A percentile compares a stretch with the other conserved stretches of the same genome.
phyloP scores from a whole-genome alignment of 352 stramenopile genomes.

The Globisporangium lucens region DNA sequence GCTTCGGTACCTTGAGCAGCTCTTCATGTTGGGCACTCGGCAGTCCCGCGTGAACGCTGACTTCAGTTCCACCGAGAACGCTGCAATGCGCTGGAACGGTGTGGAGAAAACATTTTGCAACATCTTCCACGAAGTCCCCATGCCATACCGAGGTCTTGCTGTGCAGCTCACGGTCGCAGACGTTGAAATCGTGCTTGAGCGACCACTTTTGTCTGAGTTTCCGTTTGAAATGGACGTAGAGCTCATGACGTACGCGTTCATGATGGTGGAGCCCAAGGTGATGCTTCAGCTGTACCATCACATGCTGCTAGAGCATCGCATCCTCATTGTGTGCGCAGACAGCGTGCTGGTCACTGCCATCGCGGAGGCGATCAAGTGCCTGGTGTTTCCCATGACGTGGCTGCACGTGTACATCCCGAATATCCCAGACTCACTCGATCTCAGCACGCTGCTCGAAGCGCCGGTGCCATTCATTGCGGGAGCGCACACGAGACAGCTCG shows the following conservation, averaged over 20 bases:
- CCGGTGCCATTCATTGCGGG: constrained; percentile 53
- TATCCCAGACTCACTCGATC: constrained; percentile 45
- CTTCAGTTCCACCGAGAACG: background rate
- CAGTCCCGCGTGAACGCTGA: constrained; percentile 20
- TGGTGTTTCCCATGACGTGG: constrained; percentile 49
- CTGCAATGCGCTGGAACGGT: constrained; percentile 4
- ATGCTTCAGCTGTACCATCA: constrained; percentile 41
- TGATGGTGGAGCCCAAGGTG: constrained; percentile 34
- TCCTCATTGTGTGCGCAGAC: constrained; percentile 43
- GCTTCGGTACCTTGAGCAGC: constrained; percentile 48
- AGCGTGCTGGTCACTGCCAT: constrained; percentile 41
- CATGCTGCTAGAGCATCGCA: constrained; percentile 45
- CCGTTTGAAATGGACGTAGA: constrained; percentile 49
- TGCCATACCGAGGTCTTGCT: constrained; percentile 31
- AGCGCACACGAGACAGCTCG: constrained; percentile 33
- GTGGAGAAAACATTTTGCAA: constrained; percentile 48
- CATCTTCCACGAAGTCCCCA: constrained; percentile 48
- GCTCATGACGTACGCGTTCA: constrained; percentile 47
- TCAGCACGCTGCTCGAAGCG: constrained; percentile 47
- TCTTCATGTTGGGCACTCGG: constrained; percentile 40
- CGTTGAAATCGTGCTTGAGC: constrained; percentile 32
- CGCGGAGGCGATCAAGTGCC: constrained; percentile 38
- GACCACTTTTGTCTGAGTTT: constrained; percentile 33
- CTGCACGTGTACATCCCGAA: constrained; percentile 54
- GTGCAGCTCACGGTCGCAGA: constrained; percentile 36